phyloP scores from a whole-genome alignment of 2,329 filamentous ascomycete genomes.

The Neopestalotiopsis rosae region DNA sequence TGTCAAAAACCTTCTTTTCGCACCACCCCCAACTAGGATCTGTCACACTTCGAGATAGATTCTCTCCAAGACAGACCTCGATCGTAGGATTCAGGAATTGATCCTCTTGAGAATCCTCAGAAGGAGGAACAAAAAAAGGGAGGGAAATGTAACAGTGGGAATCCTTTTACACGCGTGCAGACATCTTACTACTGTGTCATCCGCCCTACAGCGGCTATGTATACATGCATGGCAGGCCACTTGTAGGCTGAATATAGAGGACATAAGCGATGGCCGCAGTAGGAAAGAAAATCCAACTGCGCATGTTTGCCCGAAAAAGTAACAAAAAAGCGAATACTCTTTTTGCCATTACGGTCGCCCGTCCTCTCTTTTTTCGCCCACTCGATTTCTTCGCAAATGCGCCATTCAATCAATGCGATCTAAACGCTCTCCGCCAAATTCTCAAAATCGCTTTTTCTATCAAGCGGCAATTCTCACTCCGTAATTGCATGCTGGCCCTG shows the following conservation, averaged over 20 bases:
- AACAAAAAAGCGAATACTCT: too few species aligned
- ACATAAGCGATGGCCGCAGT: too few species aligned
- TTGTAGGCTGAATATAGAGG: too few species aligned
- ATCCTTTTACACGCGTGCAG: not conserved
- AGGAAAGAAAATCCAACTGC: not conserved
- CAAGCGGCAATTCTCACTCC: not conserved
- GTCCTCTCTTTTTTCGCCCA: too few species aligned
- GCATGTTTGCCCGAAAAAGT: not conserved
- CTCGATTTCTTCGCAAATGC: too few species aligned
- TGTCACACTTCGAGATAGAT: too few species aligned
- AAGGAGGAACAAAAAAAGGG: not conserved
- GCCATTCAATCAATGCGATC: too few species aligned
- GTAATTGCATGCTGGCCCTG: not conserved
- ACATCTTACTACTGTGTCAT: not conserved
- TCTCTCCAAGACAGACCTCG: not conserved
- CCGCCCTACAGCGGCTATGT: not conserved
- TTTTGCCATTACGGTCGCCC: too few species aligned
- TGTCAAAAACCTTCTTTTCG: not conserved
- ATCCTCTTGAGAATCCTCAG: not conserved
- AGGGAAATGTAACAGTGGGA: not conserved
- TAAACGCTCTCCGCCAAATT: too few species aligned
- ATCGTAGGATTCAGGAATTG: not conserved
- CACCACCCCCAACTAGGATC: too few species aligned
- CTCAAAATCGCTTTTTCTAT: too few species aligned
- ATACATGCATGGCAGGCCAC: not conserved